These are phyloP conservation scores for Backusella tarrabulga DNA, from an alignment of 192 early-diverging fungal genomes.

Conservation along the genomic window DNA sequence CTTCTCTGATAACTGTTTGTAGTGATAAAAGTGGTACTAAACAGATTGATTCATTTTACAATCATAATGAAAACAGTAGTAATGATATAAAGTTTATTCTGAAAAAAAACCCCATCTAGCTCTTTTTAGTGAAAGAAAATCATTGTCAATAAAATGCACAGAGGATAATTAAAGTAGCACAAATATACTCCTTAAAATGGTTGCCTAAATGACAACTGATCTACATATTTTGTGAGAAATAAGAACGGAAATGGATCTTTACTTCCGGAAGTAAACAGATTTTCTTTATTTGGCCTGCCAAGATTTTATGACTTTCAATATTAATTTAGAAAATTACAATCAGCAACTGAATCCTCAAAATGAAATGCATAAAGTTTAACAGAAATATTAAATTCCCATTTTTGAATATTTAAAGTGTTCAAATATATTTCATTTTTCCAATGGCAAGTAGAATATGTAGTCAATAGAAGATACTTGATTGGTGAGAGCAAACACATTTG, in stretches of 20 bases:
- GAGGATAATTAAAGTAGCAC: neutral
- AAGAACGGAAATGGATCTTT: neutral
- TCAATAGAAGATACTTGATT: neutral
- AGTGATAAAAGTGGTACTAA: neutral
- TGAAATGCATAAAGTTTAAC: neutral
- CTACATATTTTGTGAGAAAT: neutral
- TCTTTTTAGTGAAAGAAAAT: neutral
- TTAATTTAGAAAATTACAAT: neutral
- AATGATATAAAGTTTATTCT: neutral
- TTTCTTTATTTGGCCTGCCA: neutral
- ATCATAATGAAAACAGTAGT: neutral
- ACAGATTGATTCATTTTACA: neutral
- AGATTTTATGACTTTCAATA: neutral
- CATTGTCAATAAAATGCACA: neutral
- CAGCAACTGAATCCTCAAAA: neutral
- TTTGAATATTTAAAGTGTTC: neutral
- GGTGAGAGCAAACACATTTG: neutral
- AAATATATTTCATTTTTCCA: neutral
- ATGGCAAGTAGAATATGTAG: neutral
- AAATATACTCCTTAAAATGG: neutral
- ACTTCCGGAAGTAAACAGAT: neutral
- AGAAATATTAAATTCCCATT: neutral
- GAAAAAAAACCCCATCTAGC: neutral
- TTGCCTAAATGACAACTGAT: neutral
- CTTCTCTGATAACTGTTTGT: neutral